Evolutionary conservation across 352 stramenopile species (phyloP).

Genomic region (Pythium sp.): DNA sequence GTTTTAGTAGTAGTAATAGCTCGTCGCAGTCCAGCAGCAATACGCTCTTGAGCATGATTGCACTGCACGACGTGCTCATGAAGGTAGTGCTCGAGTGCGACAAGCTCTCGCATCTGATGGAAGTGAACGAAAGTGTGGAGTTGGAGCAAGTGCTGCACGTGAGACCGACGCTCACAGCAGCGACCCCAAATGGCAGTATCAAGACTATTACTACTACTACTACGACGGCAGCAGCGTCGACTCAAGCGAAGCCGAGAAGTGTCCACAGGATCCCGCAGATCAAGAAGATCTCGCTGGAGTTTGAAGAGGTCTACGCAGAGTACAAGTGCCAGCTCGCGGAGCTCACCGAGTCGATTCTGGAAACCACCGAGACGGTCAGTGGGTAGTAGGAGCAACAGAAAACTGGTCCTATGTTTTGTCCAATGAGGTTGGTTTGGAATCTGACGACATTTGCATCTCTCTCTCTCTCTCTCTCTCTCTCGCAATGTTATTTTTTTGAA

Average conservation of each 20-base stretch:
- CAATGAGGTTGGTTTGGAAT: background rate
- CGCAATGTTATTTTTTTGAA: background rate
- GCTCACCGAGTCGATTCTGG: conserved; percentile 52
- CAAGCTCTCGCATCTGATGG: conserved; percentile 36
- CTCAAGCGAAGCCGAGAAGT: background rate
- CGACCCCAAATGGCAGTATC: background rate
- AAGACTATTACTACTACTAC: background rate
- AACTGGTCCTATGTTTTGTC: background rate
- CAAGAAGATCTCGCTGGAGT: conserved; percentile 51
- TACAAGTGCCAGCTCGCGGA: conserved; percentile 51
- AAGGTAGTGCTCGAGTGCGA: conserved; percentile 26
- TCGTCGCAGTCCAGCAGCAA: conserved; percentile 1
- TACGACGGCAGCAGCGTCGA: background rate
- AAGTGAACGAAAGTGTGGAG: conserved; percentile 39
- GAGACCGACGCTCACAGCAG: conserved; percentile 1
- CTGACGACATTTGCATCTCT: background rate
- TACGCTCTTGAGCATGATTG: conserved; percentile 30
- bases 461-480: too few species aligned
- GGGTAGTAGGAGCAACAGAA: background rate
- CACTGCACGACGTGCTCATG: conserved; percentile 46
- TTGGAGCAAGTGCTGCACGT: conserved; percentile 22
- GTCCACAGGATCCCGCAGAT: conserved; percentile 36
- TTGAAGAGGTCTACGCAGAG: conserved; percentile 42
- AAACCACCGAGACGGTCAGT: conserved; percentile 38
- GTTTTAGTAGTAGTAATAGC: background rate